These are phyloP conservation scores for Beauveria asiatica DNA, from an alignment of 2,329 filamentous ascomycete species.

Conservation along the genomic window DNA sequence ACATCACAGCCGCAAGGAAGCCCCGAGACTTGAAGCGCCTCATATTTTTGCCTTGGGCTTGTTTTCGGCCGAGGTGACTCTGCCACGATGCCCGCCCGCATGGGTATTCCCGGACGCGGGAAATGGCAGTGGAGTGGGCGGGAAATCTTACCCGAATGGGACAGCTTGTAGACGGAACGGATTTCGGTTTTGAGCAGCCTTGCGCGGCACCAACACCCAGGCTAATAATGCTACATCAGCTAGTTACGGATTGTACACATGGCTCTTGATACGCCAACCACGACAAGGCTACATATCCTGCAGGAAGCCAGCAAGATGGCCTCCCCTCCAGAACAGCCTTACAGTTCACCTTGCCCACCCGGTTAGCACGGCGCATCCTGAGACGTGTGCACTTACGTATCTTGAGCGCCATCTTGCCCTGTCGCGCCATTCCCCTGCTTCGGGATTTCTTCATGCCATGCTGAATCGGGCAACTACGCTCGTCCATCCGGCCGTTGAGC, in stretches of 20 bases:
- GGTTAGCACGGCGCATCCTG: constrained; percentile 4
- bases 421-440: not conserved
- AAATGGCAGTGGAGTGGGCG: not conserved
- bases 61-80: not conserved
- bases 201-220: not conserved
- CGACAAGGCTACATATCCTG: not conserved
- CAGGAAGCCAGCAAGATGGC: not conserved
- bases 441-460: not conserved
- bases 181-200: constrained; percentile 3
- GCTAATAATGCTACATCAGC: not conserved
- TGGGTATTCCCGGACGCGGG: not conserved
- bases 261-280: not conserved
- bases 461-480: not conserved
- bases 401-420: not conserved
- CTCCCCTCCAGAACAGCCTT: not conserved
- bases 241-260: not conserved
- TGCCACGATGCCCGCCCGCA: not conserved
- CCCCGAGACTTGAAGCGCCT: not conserved
- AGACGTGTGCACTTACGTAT: constrained; percentile 2
- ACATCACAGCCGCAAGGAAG: not conserved
- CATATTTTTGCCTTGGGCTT: not conserved
- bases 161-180: not conserved
- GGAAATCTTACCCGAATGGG: not conserved
- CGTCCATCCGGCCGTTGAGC: not conserved
- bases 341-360: not conserved